Conservation (phyloP, 305 asterid genomes). For the Fraxinus platypoda region DNA sequence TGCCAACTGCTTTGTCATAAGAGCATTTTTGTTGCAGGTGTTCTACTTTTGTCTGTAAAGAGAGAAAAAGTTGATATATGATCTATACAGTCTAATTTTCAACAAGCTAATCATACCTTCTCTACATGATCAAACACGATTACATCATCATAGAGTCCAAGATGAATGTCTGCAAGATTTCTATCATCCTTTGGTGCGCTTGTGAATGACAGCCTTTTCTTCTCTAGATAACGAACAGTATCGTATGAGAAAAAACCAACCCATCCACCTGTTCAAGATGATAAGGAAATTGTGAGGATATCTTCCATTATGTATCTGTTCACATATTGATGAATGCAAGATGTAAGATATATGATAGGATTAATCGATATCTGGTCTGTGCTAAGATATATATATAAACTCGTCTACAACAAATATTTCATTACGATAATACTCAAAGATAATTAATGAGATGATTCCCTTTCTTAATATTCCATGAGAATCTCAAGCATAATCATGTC, state of each 20-base stretch:
- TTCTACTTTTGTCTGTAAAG: neutral
- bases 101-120: conserved; percentile 46
- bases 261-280: conserved; percentile 81
- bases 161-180: conserved; percentile 76
- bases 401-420: neutral
- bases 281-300: conserved; percentile 10
- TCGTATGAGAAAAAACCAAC: conserved; percentile 91
- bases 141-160: conserved; percentile 86
- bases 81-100: neutral
- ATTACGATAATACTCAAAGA: neutral
- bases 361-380: neutral
- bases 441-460: neutral
- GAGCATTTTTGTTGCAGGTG: neutral
- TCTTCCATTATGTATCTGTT: conserved; percentile 6
- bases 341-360: neutral
- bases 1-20: neutral
- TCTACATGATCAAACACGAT: conserved; percentile 86
- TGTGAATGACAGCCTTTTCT: conserved; percentile 63
- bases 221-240: conserved; percentile 71
- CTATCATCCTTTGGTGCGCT: conserved; percentile 75
- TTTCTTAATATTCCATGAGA: neutral
- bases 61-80: conserved; percentile 5
- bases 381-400: neutral
- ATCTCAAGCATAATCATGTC: neutral
- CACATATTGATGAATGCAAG: neutral